Conservation (phyloP, 768 basidiomycete genomes). For the Naganishia friedmannii region DNA sequence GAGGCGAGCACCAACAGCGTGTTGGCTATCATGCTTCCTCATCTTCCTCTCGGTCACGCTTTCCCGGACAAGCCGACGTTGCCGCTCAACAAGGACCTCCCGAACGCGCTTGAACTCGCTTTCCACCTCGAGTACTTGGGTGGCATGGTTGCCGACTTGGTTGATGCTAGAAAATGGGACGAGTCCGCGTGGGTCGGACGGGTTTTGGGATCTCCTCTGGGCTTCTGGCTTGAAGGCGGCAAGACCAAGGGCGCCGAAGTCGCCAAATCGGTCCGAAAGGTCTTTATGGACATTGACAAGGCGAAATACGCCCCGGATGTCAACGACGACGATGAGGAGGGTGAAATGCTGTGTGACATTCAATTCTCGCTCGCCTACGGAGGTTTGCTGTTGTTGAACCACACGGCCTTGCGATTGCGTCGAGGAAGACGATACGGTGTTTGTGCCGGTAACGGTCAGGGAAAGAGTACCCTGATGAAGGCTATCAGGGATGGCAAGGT, state of each 20-base stretch:
- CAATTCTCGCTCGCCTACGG: conserved; percentile 95
- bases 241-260: conserved; percentile 51
- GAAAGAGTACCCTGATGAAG: conserved; percentile 93
- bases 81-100: conserved; percentile 57
- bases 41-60: conserved; percentile 58
- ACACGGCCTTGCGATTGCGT: conserved; percentile 82
- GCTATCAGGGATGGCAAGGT: conserved; percentile 87
- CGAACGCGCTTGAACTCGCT: conserved; percentile 60
- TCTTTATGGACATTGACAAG: conserved; percentile 75
- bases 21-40: conserved; percentile 60
- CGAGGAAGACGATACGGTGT: conserved; percentile 93
- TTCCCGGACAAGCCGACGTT: conserved; percentile 56
- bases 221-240: conserved; percentile 61
- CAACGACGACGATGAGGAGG: conserved; percentile 63
- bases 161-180: conserved; percentile 55
- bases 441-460: conserved; percentile 90
- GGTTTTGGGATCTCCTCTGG: conserved; percentile 69
- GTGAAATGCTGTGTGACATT: conserved; percentile 84
- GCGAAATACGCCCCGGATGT: conserved; percentile 60
- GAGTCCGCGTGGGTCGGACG: conserved; percentile 54
- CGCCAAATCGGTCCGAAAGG: conserved; percentile 64
- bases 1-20: conserved; percentile 63
- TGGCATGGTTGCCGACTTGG: conserved; percentile 72
- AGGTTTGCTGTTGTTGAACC: conserved; percentile 86
- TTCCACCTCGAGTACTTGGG: conserved; percentile 69